Evolutionary conservation across 805 yeast genomes (phyloP), one percentile per base, ranked within the genome.

Genomic region (Clavispora vitiphila): DNA sequence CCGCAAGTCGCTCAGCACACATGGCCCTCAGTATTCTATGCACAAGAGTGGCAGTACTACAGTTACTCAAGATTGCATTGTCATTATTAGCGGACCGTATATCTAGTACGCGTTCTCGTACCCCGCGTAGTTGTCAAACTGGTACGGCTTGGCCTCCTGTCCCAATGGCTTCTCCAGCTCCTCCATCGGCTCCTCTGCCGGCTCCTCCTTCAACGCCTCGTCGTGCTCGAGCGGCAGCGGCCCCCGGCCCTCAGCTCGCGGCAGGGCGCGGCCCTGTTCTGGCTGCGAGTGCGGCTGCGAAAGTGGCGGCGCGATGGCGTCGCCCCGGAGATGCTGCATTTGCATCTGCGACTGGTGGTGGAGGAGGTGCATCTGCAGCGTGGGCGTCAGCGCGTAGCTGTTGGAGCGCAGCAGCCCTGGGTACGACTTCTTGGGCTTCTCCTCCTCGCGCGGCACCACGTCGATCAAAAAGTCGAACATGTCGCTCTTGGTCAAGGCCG

Each of bases 381-480:
- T 20, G 21, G 44, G 48, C 1, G 35, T 41, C 26, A 41, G 34
- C 4, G 35, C 46, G 35, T 54, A 61, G 22, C 55, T 48, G 14
- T 44, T 50, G 9, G 63, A 44, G 34, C 62, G 46, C 10, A 57
- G 34, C 42, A 49, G 60, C 8, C 51, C 29, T 26, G 49, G 46
- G 37, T 56, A 56, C 14, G 61, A 36, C 43, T 65, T 69, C 47
- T 74, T 77, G 4, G 77, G 78, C 61, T 73, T 78, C 55, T 80
- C 88, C 57, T 82, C 89, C 53, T 86, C 95, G 43, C 97, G 71
- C 5, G 99, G 98, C 4, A 91, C 97, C 22, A 93, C 88, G 60
- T 93, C 99, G 51, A 93, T 93, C 42, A 93, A 67, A 58, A 93
- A 93, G 58, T 93, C 99, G 71, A 91, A 95, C 96, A 93, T 91